These are phyloP conservation scores for Salix arbutifolia DNA, from an alignment of 345 rosid genomes.

Conservation along the genomic window DNA sequence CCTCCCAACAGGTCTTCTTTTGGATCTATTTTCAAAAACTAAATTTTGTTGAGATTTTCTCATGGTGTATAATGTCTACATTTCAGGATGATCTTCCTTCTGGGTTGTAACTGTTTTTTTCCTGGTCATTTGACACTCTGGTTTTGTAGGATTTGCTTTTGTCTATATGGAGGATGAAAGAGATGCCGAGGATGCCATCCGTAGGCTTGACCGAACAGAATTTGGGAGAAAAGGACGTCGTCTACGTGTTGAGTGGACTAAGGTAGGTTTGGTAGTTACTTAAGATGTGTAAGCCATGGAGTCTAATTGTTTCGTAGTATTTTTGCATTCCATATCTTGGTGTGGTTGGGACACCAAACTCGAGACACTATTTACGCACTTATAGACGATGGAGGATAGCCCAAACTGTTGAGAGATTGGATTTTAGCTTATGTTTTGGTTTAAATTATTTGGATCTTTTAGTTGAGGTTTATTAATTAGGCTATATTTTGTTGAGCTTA, in stretches of 20 bases:
- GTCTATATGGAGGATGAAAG: slow-evolving; percentile 88
- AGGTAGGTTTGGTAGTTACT: slow-evolving; percentile 36
- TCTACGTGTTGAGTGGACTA: slow-evolving; percentile 92
- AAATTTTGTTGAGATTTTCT: not conserved
- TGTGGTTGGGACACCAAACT: too few species aligned
- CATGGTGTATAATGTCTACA: not conserved
- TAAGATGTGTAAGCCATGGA: not conserved
- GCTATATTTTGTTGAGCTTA: too few species aligned
- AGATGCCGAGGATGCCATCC: slow-evolving; percentile 89
- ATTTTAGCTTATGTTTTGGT: too few species aligned
- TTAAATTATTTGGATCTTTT: too few species aligned
- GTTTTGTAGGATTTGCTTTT: slow-evolving; percentile 68
- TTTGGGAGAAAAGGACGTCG: slow-evolving; percentile 77
- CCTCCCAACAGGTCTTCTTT: slow-evolving; percentile 32
- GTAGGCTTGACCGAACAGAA: slow-evolving; percentile 66
- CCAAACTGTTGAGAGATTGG: too few species aligned
- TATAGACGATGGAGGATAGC: too few species aligned
- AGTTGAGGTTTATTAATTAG: too few species aligned
- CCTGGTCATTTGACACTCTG: not conserved
- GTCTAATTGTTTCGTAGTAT: not conserved
- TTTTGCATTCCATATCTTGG: not conserved
- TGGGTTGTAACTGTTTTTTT: not conserved
- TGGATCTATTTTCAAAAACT: not conserved
- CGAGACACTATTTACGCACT: too few species aligned
- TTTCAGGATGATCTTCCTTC: not conserved